Evolutionary conservation across 1,284 basidiomycete genomes (phyloP).

Genomic region (Melampsora occidentalis): DNA sequence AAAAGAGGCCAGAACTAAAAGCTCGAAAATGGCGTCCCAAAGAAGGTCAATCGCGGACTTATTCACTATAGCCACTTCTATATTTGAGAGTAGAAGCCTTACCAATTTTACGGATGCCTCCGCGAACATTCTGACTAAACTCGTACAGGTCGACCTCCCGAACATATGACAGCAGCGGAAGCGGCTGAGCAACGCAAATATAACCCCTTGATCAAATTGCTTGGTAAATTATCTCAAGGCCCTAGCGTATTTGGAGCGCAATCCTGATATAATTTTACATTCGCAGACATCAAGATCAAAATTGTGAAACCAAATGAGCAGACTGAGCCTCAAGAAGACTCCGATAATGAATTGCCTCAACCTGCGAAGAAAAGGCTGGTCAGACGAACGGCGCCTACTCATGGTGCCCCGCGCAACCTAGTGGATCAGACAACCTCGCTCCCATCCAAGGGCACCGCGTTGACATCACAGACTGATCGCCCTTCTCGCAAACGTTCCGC

Average conservation of each 20-base stretch:
- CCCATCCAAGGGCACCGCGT: background rate
- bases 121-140: background rate
- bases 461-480: no score
- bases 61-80: background rate
- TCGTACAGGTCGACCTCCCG: conserved; percentile 13
- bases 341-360: background rate
- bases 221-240: conserved; percentile 2
- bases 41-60: conserved; percentile 4
- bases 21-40: conserved; percentile 34
- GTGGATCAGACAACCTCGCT: background rate
- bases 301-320: conserved; percentile 19
- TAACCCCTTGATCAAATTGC: conserved; percentile 38
- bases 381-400: background rate
- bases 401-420: background rate
- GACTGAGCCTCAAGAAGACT: background rate
- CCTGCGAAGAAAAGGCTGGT: no score
- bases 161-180: conserved; percentile 29
- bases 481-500: background rate
- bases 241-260: background rate
- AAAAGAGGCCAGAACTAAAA: conserved; percentile 12
- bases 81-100: background rate
- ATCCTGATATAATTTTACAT: background rate
- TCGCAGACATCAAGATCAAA: conserved; percentile 24
- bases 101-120: background rate
- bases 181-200: conserved; percentile 37